Evolutionary conservation across 2,329 filamentous ascomycete species (phyloP), one percentile per base, ranked within the genome.

Genomic region (Claviceps capensis): DNA sequence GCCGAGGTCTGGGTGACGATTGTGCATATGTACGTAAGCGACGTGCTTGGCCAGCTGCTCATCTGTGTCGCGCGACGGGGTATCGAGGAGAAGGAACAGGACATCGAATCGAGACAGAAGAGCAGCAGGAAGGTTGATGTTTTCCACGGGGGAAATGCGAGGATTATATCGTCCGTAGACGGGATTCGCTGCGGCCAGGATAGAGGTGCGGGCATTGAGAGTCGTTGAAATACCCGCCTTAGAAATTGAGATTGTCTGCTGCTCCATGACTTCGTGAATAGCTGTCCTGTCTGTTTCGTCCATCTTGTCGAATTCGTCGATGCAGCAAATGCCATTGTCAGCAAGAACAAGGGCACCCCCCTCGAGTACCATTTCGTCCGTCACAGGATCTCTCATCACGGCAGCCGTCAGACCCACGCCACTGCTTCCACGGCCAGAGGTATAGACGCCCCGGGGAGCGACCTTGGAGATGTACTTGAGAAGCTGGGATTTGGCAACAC

Each of bases 391-490:
- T 50, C 86, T 82, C 84, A 89, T 90, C 41, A 90, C 86, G 14
- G 86, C 86, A 13, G 86, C 86, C 1, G 86, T 90, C 48, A 90
- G 75, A 81, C 86, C 86, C 50, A 90, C 86, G 63, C 86, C 86
- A 66, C 83, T 87, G 71, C 83, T 87, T 66, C 86, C 86, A 60
- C 86, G 84, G 56, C 86, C 86, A 4, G 85, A 87, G 5, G 86
- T 90, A 69, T 90, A 90, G 13, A 90, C 84, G 61, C 89, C 90
- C 56, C 93, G 87, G 55, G 93, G 93, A 1, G 93, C 91, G 34
- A 98, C 93, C 72, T 98, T 97, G 58, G 89, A 88, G 65, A 98
- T 97, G 68, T 98, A 98, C 71, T 96, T 97, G 59, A 98, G 78
- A 59, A 98, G 74, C 73, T 98, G 93, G 40, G 93, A 98, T 73